These are phyloP conservation scores for Solanum sejunctum DNA, from an alignment of 257 asterid species.

Conservation along the genomic window DNA sequence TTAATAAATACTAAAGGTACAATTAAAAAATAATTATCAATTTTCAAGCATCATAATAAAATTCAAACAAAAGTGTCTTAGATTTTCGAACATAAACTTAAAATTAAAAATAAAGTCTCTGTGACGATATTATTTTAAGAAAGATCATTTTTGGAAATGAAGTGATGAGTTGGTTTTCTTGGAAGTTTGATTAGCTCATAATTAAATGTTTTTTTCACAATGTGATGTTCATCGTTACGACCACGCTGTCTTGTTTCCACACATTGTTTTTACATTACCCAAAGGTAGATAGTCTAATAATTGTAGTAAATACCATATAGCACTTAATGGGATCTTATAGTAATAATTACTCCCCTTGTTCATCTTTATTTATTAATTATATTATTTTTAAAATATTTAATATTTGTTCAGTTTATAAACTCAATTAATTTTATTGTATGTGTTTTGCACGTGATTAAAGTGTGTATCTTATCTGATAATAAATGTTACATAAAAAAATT, in stretches of 20 bases:
- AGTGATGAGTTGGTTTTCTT: neutral
- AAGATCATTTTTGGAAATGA: neutral
- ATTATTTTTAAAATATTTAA: too few species aligned
- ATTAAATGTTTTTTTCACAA: conserved; percentile 10
- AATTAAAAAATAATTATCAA: too few species aligned
- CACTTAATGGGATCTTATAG: neutral
- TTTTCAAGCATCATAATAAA: neutral
- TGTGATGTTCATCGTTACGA: conserved; percentile 54
- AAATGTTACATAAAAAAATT: too few species aligned
- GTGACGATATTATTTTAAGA: neutral
- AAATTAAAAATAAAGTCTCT: neutral
- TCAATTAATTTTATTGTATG: too few species aligned
- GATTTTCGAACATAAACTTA: neutral
- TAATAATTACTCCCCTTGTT: too few species aligned
- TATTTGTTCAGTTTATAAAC: too few species aligned
- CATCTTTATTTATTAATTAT: too few species aligned
- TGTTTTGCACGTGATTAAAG: too few species aligned
- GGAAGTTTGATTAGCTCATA: conserved; percentile 5
- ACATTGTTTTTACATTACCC: conserved; percentile 33
- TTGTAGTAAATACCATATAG: conserved; percentile 9
- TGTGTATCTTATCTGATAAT: too few species aligned
- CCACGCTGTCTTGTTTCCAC: conserved; percentile 61
- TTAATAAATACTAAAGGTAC: too few species aligned
- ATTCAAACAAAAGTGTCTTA: conserved; percentile 4
- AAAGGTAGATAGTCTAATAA: neutral